Percentiles rank a stretch among this genome's conserved stretches.
These are phyloP conservation scores for Citrus medica DNA, from an alignment of 345 rosid species.

Conservation along the genomic window DNA sequence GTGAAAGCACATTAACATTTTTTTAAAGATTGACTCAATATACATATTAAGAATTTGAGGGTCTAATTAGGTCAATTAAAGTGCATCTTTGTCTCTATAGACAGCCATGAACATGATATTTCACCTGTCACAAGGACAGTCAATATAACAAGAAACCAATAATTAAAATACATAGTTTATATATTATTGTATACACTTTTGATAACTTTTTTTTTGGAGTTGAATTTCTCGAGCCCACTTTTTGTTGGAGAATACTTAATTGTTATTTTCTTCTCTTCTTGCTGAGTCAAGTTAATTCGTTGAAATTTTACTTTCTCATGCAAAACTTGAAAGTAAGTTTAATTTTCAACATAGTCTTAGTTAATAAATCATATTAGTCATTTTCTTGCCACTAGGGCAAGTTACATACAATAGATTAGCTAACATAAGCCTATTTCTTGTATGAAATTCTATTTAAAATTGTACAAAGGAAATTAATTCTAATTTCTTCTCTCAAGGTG, in stretches of 20 bases:
- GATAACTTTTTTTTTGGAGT: neutral
- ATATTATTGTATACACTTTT: neutral
- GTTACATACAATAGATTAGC: neutral
- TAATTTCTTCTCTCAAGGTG: no score
- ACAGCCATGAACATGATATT: neutral
- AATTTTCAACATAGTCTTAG: neutral
- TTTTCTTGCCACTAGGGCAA: neutral
- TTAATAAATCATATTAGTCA: neutral
- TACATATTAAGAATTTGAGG: neutral
- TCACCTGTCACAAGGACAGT: neutral
- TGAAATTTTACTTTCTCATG: neutral
- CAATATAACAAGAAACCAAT: neutral
- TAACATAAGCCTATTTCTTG: neutral
- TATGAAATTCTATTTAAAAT: neutral
- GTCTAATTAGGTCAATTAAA: neutral
- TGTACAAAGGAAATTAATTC: neutral
- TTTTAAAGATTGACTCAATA: neutral
- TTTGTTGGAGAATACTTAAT: neutral
- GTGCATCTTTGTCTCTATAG: no score
- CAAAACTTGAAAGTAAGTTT: neutral
- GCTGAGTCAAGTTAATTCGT: neutral
- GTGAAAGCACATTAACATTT: neutral
- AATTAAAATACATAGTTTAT: neutral
- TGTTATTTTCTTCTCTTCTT: neutral
- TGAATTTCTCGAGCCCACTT: no score